Evolutionary conservation across 2,329 filamentous ascomycete genomes (phyloP), one percentile per base, ranked within the genome.

Genomic region (Rachicladosporium sp.): DNA sequence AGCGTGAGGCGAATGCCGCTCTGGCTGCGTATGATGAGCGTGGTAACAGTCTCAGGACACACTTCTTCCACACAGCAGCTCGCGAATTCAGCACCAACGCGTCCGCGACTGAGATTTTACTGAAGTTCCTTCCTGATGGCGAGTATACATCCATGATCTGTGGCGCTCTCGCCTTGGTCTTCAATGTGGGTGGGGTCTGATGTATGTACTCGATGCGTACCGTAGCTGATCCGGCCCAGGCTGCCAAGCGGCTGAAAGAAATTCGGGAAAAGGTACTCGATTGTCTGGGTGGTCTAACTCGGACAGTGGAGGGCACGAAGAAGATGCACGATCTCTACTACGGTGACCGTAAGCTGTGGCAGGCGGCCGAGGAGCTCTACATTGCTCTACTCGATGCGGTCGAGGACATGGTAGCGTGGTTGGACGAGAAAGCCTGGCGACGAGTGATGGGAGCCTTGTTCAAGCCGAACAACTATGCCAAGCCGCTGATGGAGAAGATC

Each of bases 101-200:
- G 7, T 38, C 36, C 4, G 29, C 36, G 8, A 15, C 10, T 10
- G 36, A 38, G 19, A 31, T 31, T 10, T 32, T 38, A 13, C 36
- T 38, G 10, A 9, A 8, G 10, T 38, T 38, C 19, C 10, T 38
- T 29, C 36, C 36, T 2, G 29, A 31, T 11, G 36, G 36, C 10
- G 36, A 38, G 10, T 38, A 38, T 11, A 38, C 36, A 21, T 38
- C 23, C 29, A 32, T 38, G 4, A 10, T 38, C 11, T 38, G 36
- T 15, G 36, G 36, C n/a, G 36, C 36, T 27, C 36, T 38, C 6
- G 32, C 36, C 36, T 15, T 38, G 11, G 36, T 38, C n/a, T 38
- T 38, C 29, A 38, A 32, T n/a, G 36, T 38, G 6, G 19, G 36
- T 4, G 10, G 4, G 6, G n/a, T 8, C 7, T 27, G 23, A 6